Evolutionary conservation across 2,329 filamentous ascomycete genomes (phyloP).

Genomic region (Calonectria crousiana): DNA sequence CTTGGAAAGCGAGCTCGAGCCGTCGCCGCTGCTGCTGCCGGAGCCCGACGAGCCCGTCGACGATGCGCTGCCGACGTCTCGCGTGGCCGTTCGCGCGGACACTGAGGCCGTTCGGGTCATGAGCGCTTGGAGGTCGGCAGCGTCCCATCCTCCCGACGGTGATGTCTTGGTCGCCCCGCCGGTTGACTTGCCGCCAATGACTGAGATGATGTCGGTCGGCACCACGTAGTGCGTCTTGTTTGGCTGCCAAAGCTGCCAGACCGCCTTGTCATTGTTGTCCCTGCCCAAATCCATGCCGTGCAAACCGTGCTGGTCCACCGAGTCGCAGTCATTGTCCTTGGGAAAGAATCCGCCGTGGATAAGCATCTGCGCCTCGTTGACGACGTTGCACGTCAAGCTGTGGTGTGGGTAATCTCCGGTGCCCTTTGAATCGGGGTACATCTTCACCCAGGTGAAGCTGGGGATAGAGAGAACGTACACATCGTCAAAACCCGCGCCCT

Average conservation of each 20-base stretch:
- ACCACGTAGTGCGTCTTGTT: conserved; percentile 64
- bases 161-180: conserved; percentile 66
- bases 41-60: background rate
- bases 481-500: conserved; percentile 67
- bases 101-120: conserved; percentile 63
- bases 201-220: conserved; percentile 61
- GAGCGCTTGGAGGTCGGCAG: conserved; percentile 64
- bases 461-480: conserved; percentile 71
- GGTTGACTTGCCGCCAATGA: conserved; percentile 61
- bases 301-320: conserved; percentile 62
- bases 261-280: conserved; percentile 56
- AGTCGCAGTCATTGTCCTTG: conserved; percentile 61
- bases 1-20: conserved; percentile 29
- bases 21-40: background rate
- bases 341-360: conserved; percentile 72
- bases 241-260: conserved; percentile 65
- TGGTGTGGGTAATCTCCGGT: conserved; percentile 62
- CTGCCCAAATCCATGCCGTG: conserved; percentile 69
- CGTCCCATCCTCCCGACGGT: conserved; percentile 62
- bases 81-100: conserved; percentile 62
- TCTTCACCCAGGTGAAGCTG: conserved; percentile 71
- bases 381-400: conserved; percentile 68
- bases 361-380: conserved; percentile 69
- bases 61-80: conserved; percentile 47
- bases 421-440: conserved; percentile 57